A percentile compares a stretch with the other conserved stretches of the same genome.
Conservation (phyloP, 177 flowering plant species). For the Vitis hybrid region DNA sequence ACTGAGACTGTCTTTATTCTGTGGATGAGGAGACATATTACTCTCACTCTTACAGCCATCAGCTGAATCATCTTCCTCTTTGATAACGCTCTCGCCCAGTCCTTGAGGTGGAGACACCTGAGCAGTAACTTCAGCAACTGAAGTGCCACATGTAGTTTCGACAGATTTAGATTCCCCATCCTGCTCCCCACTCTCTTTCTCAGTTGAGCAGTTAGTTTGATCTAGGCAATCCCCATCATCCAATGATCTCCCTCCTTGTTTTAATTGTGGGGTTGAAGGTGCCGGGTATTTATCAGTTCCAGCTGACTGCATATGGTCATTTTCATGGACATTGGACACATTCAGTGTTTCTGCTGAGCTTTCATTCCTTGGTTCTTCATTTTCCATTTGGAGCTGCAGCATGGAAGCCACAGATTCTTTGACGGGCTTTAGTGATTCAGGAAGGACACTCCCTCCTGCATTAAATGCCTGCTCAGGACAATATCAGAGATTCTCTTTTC, state of each 20-base stretch:
- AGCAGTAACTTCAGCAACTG: constrained; percentile 26
- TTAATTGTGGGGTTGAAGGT: constrained; percentile 80
- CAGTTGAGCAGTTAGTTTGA: constrained; percentile 41
- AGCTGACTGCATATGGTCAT: constrained; percentile 30
- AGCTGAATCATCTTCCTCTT: constrained; percentile 53
- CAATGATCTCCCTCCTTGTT: constrained; percentile 48
- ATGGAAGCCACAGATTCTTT: constrained; percentile 57
- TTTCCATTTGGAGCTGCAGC: constrained; percentile 39
- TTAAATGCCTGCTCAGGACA: constrained; percentile 69
- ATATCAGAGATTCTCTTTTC: constrained; percentile 18
- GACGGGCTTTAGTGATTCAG: constrained; percentile 56
- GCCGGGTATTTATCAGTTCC: constrained; percentile 65
- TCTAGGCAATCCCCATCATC: constrained; percentile 66
- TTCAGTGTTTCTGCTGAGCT: constrained; percentile 21
- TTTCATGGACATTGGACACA: constrained; percentile 14
- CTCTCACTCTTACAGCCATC: constrained; percentile 31
- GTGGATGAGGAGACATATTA: constrained; percentile 17
- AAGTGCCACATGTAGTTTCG: constrained; percentile 60
- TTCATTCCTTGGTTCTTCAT: constrained; percentile 21
- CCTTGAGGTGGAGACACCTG: constrained; percentile 19
- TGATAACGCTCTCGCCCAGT: constrained; percentile 23
- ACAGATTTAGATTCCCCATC: constrained; percentile 79
- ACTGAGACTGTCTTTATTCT: constrained; percentile 15
- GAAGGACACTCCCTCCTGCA: constrained; percentile 38
- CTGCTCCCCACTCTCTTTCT: constrained; percentile 48